Conservation (phyloP, 2,329 filamentous ascomycete genomes). For the Mycocentrospora acerina region DNA sequence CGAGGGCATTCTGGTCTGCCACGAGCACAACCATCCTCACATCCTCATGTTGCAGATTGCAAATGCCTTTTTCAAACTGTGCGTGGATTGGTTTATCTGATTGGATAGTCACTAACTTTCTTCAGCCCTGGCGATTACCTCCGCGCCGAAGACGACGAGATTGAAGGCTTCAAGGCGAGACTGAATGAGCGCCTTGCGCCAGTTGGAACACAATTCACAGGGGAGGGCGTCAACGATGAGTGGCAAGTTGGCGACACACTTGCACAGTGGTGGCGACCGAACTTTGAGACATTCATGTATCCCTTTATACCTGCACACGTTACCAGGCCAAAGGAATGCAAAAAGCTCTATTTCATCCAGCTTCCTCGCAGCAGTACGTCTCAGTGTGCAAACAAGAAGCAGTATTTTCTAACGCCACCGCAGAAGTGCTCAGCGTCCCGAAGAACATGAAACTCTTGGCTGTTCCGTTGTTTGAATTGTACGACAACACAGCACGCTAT, state of each 20-base stretch:
- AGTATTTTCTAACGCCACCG: slow-evolving; percentile 11
- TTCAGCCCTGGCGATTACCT: slow-evolving; percentile 86
- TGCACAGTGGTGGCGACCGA: slow-evolving; percentile 97
- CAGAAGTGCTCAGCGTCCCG: slow-evolving; percentile 91
- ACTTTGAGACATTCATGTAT: slow-evolving; percentile 99
- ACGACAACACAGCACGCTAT: slow-evolving; percentile 94
- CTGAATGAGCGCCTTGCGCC: slow-evolving; percentile 93
- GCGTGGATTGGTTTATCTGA: slow-evolving; percentile 24
- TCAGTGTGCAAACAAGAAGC: too few relatives aligned
- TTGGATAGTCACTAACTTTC: slow-evolving; percentile 1
- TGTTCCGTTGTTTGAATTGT: slow-evolving; percentile 94
- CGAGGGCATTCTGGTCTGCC: slow-evolving; percentile 95
- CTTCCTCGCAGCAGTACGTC: slow-evolving; percentile 80
- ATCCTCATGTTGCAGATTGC: slow-evolving; percentile 99
- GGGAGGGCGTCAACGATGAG: slow-evolving; percentile 85
- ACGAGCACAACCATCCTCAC: slow-evolving; percentile 98
- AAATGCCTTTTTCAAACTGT: slow-evolving; percentile 98
- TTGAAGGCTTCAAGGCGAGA: slow-evolving; percentile 89
- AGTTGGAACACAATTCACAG: slow-evolving; percentile 76
- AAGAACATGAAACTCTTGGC: slow-evolving; percentile 99
- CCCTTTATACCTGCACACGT: slow-evolving; percentile 96
- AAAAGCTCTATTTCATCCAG: slow-evolving; percentile 98
- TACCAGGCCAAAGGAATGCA: slow-evolving; percentile 96
- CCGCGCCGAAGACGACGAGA: slow-evolving; percentile 82
- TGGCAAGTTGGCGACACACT: slow-evolving; percentile 95